Base-by-base conservation (phyloP, 441 rosid species). In the Euphorbia celastroides region DNA sequence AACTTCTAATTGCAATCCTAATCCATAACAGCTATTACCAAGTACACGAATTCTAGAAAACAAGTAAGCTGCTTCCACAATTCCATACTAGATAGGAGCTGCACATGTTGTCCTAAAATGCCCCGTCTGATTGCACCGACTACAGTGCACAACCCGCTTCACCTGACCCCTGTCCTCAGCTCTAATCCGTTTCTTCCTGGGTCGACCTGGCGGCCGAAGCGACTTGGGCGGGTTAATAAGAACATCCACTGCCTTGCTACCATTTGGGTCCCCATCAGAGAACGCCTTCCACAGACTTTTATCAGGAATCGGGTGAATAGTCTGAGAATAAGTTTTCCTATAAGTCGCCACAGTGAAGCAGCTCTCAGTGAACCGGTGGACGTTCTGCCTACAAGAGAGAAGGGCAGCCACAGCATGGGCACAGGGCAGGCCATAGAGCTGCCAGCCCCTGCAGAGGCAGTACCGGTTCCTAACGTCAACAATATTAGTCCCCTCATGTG, bases 381-480 rank as follows among this genome's bases (percentile, higher is more conserved):
- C 99, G 64, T 93, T 93, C 83, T 93, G 98, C 80, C 98, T 78
- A 84, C 98, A 93, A 52, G 98, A 93, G 44, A 90, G 86, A 62
- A 93, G 93, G 20, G 99, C 97, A 0, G 99, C 93, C 64, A 93
- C 99, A 0, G 99, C 99, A 61, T 91, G 99, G 20, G 99, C 94
- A 50, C 99, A 93, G 8, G 99, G 99, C 64, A 93, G 78, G 57
- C 96, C 99, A 46, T 89, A 86, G 62, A 90, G 83, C 80, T 93
- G 97, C 99, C 99, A 93, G 31, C 99, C 99, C n/a, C 95, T 81
- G 57, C 97, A 93, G 28, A 86, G 94, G 83, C 99, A 93, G 72
- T 92, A 84, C 26, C 97, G 83, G 71, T 86, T 93, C 60, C 97
- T 81, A 27, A 93, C 88, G 77, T 93, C 99, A 65, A 93, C 97